Evolutionary conservation across 2,329 filamentous ascomycete genomes (phyloP), one percentile per base, ranked within the genome.

Genomic region (Claviceps purpurea): DNA sequence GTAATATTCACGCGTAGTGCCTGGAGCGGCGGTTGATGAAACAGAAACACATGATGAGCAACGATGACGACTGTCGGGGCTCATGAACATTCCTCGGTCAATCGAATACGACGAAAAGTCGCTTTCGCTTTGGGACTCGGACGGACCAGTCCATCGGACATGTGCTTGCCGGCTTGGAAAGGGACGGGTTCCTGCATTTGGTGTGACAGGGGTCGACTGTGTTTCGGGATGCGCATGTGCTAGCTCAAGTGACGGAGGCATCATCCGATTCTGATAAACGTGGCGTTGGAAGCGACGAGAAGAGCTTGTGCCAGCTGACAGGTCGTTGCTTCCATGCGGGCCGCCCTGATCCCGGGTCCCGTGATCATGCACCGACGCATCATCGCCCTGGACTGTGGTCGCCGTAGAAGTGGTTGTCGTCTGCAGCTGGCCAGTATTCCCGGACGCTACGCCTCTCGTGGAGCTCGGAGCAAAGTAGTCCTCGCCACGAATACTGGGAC

Each of bases 41-140:
- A 47, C 75, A 79, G 53, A 50, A 7, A 47, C 75, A 79, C 62
- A 76, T 85, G 26, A 88, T 60, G 4, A 78, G 79, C 2, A 73
- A 56, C 78, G 81, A 1, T 86, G 77, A 54, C 85, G 82, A 57
- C 84, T 81, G 61, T 87, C 82, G 10, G 73, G 69, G 50, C 72
- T 79, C 22, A 72, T 70, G 50, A 84, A 82, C 2, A 78, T 57
- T 57, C 76, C 74, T 43, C 81, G 73, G 54, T 89, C 84, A 6
- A 81, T 79, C 0, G 84, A 87, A 37, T 74, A 75, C 5, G 79
- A 77, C 39, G 83, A 74, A 2, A 73, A 70, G 22, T 68, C 65
- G 39, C 77, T 73, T 42, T 78, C 76, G n/a, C 58, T 54, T 43
- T 60, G 45, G 42, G 62, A 50, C 53, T 68, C 60, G 30, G 69